phyloP scores from a whole-genome alignment of 148 eudicot species.

The Beta vulgaris region DNA sequence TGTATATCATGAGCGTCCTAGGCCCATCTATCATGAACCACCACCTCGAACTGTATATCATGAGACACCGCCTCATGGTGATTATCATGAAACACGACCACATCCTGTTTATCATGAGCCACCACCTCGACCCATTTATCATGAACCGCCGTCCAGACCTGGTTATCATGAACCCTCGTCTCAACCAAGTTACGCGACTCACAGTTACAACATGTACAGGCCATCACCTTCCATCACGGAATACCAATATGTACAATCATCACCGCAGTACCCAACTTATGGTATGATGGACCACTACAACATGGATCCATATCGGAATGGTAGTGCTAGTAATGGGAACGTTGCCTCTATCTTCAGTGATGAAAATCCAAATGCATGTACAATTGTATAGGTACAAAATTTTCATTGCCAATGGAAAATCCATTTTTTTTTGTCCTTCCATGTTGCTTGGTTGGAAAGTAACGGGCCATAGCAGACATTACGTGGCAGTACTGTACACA shows the following conservation, averaged over 20 bases:
- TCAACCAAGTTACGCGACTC: constrained; percentile 45
- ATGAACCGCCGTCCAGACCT: constrained; percentile 2
- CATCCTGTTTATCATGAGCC: constrained; percentile 5
- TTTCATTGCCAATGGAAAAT: constrained; percentile 1
- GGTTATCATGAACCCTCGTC: constrained; percentile 27
- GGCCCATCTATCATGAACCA: constrained; percentile 9
- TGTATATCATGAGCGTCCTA: background rate
- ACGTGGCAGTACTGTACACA: constrained; percentile 21
- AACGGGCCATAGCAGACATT: constrained; percentile 28
- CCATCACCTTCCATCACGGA: constrained; percentile 57
- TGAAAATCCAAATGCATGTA: constrained; percentile 96
- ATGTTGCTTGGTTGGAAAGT: constrained; percentile 23
- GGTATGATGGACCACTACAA: constrained; percentile 32
- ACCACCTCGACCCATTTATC: background rate
- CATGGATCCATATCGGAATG: constrained; percentile 31
- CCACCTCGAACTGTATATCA: constrained; percentile 7
- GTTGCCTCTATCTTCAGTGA: constrained; percentile 77
- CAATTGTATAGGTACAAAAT: constrained; percentile 43
- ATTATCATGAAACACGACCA: constrained; percentile 3
- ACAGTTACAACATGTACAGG: constrained; percentile 54
- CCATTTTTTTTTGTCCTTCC: constrained; percentile 19
- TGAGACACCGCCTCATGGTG: background rate
- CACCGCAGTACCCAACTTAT: constrained; percentile 40
- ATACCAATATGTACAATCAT: constrained; percentile 47
- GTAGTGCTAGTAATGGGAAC: constrained; percentile 44